Conservation (phyloP, 2,329 filamentous ascomycete species). For the Fusarium sarcochroum region DNA sequence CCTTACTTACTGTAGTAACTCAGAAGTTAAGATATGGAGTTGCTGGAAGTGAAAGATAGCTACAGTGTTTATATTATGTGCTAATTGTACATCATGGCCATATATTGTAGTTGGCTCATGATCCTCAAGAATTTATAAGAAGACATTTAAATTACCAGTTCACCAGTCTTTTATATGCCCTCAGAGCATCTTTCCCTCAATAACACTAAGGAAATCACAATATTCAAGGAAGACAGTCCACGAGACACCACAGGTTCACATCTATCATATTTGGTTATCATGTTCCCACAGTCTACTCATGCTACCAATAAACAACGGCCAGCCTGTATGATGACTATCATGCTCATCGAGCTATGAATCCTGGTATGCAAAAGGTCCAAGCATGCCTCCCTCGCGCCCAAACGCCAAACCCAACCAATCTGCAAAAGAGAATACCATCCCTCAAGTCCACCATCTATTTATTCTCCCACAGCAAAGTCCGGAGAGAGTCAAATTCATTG, state of each 20-base stretch:
- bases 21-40: too few relatives aligned
- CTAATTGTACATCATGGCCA: too few relatives aligned
- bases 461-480: constrained; percentile 90
- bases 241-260: not conserved
- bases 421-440: constrained; percentile 6
- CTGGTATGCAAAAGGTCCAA: constrained; percentile 35
- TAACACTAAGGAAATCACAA: not conserved
- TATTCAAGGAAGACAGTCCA: not conserved
- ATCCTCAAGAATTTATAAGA: too few relatives aligned
- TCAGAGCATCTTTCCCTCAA: not conserved
- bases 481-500: constrained; percentile 88
- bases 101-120: too few relatives aligned
- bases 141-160: too few relatives aligned
- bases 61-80: too few relatives aligned
- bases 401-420: constrained; percentile 41
- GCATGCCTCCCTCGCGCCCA: constrained; percentile 15
- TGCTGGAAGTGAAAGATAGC: too few relatives aligned
- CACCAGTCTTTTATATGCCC: too few relatives aligned
- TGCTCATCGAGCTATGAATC: constrained; percentile 18
- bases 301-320: constrained; percentile 20
- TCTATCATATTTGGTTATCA: constrained; percentile 30
- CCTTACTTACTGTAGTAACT: too few relatives aligned
- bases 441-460: constrained; percentile 58
- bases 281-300: constrained; percentile 32
- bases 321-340: constrained; percentile 19